These are phyloP conservation scores for Drechslera avenae DNA, from an alignment of 2,329 filamentous ascomycete genomes.

Conservation along the genomic window DNA sequence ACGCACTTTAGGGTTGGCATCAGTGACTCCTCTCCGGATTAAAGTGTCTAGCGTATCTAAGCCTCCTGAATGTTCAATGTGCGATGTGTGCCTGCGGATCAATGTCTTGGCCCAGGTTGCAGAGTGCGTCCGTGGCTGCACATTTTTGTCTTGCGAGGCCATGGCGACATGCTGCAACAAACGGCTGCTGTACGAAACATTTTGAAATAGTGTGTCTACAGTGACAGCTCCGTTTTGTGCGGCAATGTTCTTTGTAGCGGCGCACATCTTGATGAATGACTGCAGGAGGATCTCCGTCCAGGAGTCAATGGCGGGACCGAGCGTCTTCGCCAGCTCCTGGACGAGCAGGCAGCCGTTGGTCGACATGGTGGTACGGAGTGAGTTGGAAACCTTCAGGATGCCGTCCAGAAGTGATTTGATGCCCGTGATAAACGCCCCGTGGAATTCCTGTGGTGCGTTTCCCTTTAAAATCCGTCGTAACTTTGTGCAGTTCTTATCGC, in stretches of 20 bases:
- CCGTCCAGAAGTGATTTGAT: conserved; percentile 81
- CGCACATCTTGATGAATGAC: conserved; percentile 85
- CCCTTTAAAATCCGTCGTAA: conserved; percentile 80
- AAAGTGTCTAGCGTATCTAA: conserved; percentile 85
- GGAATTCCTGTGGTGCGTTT: conserved; percentile 79
- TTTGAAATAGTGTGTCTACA: conserved; percentile 79
- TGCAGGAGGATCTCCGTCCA: conserved; percentile 92
- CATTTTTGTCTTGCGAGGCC: conserved; percentile 91
- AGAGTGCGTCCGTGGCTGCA: conserved; percentile 79
- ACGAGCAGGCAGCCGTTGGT: conserved; percentile 83
- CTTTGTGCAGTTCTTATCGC: conserved; percentile 80
- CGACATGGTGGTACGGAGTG: conserved; percentile 85
- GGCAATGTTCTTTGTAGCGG: conserved; percentile 88
- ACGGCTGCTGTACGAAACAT: conserved; percentile 77
- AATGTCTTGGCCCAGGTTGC: conserved; percentile 84
- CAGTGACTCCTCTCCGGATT: conserved; percentile 84
- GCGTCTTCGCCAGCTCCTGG: conserved; percentile 79
- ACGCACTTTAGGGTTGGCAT: conserved; percentile 87
- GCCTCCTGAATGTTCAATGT: conserved; percentile 83
- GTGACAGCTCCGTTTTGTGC: conserved; percentile 81
- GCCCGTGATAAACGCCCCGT: conserved; percentile 69
- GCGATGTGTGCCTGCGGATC: conserved; percentile 78
- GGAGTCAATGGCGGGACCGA: conserved; percentile 79
- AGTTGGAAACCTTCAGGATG: conserved; percentile 82
- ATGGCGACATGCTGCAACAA: conserved; percentile 84